Conservation (phyloP, 495 filamentous ascomycete genomes). For the Penicillium antarcticum region DNA sequence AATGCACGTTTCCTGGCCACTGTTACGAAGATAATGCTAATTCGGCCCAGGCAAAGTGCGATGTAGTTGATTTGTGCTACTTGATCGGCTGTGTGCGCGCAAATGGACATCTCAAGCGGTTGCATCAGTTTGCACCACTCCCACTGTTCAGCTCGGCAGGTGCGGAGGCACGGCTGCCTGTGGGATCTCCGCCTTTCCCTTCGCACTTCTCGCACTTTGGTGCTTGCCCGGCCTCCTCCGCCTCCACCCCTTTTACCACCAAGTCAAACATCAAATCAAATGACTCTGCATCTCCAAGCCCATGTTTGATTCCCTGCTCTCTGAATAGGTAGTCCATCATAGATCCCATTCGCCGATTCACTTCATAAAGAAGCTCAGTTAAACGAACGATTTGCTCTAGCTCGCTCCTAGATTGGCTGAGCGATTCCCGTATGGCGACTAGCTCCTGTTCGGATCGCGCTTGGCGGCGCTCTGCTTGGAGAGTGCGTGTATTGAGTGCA, state of each 20-base stretch:
- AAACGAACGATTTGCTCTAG: constrained; percentile 6
- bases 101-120: neutral
- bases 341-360: constrained; percentile 9
- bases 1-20: neutral
- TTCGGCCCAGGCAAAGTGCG: too few species aligned
- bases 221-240: neutral
- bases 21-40: too few species aligned
- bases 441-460: constrained; percentile 9
- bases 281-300: neutral
- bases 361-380: constrained; percentile 12
- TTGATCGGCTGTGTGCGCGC: too few species aligned
- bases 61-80: too few species aligned
- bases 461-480: constrained; percentile 4
- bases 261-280: constrained; percentile 9
- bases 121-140: neutral
- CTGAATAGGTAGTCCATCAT: constrained; percentile 8
- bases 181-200: neutral
- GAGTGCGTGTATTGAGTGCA: constrained; percentile 4
- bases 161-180: neutral
- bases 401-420: constrained; percentile 4
- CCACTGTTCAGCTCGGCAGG: constrained; percentile 1
- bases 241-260: constrained; percentile 1
- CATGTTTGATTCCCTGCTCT: constrained; percentile 5
- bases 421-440: neutral
- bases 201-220: constrained; percentile 1